Conservation (phyloP, 2,329 filamentous ascomycete species). For the Boeremia exigua region DNA sequence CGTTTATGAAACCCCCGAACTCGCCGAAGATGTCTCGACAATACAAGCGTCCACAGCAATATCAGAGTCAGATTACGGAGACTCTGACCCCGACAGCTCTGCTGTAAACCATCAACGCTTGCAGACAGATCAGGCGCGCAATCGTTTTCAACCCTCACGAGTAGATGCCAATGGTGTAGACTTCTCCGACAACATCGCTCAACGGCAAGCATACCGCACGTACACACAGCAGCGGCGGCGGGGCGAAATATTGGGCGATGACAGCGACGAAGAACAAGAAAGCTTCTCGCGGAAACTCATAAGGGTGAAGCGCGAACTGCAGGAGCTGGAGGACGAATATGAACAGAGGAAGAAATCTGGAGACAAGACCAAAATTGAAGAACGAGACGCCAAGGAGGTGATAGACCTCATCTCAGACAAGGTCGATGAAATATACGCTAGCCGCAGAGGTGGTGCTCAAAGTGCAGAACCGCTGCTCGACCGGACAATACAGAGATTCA, state of each 20-base stretch:
- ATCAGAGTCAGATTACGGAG: conserved; percentile 62
- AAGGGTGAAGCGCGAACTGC: conserved; percentile 80
- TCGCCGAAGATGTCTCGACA: conserved; percentile 89
- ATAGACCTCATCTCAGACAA: conserved; percentile 70
- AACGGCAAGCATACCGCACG: conserved; percentile 78
- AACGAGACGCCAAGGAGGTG: conserved; percentile 61
- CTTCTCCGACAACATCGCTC: conserved; percentile 87
- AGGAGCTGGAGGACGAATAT: conserved; percentile 66
- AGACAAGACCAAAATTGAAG: conserved; percentile 47
- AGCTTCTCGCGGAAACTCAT: conserved; percentile 79
- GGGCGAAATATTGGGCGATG: conserved; percentile 70
- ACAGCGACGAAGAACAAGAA: conserved; percentile 73
- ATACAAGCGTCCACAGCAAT: conserved; percentile 60
- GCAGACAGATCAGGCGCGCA: conserved; percentile 78
- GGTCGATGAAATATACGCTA: conserved; percentile 68
- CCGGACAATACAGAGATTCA: conserved; percentile 44
- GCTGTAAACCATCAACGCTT: conserved; percentile 77
- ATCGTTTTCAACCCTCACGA: conserved; percentile 75
- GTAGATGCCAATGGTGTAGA: conserved; percentile 81
- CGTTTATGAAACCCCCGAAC: conserved; percentile 93
- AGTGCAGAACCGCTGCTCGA: conserved; percentile 47
- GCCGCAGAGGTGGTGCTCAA: conserved; percentile 42
- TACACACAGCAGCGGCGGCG: conserved; percentile 69
- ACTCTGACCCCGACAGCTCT: conserved; percentile 48
- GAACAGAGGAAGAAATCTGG: conserved; percentile 57